Evolutionary conservation across 441 rosid genomes (phyloP), one percentile per base, ranked within the genome.

Genomic region (Hura crepitans): DNA sequence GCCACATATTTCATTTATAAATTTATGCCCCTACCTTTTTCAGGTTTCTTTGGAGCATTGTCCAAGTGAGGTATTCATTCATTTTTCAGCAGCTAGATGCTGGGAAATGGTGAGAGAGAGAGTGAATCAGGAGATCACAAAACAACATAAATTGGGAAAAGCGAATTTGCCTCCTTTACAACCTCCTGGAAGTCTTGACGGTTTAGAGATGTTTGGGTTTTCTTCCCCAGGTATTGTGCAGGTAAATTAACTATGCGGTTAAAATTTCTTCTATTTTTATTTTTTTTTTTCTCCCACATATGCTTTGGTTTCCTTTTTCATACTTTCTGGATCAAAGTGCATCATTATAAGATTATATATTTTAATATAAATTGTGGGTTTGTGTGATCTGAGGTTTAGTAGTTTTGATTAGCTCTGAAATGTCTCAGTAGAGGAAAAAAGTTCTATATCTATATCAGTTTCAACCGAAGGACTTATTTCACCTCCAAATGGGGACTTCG

Each of bases 61-160:
- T 81, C 85, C 85, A 49, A 78, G 82, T 78, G 99, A 96, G 87
- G 88, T 93, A 70, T 96, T 96, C 49, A 69, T 93, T 77, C 96
- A 96, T 66, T 63, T 89, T 78, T 86, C 99, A 2, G 93, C 97
- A 13, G 72, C 88, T 67, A 89, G 85, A 83, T 89, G 99, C 81
- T 96, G 99, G 99, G 99, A 96, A 85, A 85, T 93, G 97, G 99
- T 96, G 73, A 85, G 91, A 80, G 98, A 93, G 31, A 82, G 92
- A 84, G 91, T 90, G 68, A 96, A 96, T 78, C 91, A 85, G 73
- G 99, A 96, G 88, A 96, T 96, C 72, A 69, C 84, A 17, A 96
- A 81, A 83, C 96, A 87, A 31, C 97, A 93, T 81, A 91, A 85
- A 78, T 65, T 85, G 62, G 99, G 98, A 53, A 89, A 71, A 77